phyloP scores from a whole-genome alignment of 257 asterid species.

The Gentiana macrophylla region DNA sequence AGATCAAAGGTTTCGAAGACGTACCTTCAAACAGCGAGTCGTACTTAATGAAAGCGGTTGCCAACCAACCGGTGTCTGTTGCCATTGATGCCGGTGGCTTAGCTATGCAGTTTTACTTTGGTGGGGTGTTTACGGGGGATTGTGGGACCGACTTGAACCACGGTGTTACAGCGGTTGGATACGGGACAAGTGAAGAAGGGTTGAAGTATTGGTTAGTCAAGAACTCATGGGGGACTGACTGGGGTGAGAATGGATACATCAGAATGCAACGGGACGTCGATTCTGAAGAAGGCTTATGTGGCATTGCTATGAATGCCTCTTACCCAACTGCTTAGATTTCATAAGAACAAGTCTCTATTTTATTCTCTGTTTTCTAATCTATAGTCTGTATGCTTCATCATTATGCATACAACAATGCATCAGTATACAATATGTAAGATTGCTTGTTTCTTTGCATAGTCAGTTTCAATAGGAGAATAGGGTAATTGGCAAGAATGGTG shows the following conservation, averaged over 20 bases:
- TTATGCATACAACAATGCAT: background rate
- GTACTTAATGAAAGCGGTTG: conserved; percentile 24
- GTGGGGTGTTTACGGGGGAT: conserved; percentile 28
- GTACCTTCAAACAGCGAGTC: conserved; percentile 24
- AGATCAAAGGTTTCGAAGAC: conserved; percentile 23
- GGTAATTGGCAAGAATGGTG: too few species aligned
- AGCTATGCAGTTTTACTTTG: conserved; percentile 25
- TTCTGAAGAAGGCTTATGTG: conserved; percentile 25
- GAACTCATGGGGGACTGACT: conserved; percentile 32
- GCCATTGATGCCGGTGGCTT: conserved; percentile 28
- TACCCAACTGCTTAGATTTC: conserved; percentile 20
- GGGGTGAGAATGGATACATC: conserved; percentile 35
- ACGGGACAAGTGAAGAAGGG: conserved; percentile 16
- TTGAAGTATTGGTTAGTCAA: conserved; percentile 29
- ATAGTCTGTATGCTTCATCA: background rate
- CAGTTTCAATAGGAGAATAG: background rate
- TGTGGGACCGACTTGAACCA: conserved; percentile 32
- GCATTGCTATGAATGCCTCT: conserved; percentile 39
- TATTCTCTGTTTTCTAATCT: background rate
- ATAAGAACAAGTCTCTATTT: background rate
- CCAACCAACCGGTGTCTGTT: conserved; percentile 19
- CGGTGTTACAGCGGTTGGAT: conserved; percentile 34
- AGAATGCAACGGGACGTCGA: conserved; percentile 24
- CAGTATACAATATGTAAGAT: background rate
- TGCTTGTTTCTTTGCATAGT: background rate